These are phyloP conservation scores for Podaxis sp. DNA, from an alignment of 768 basidiomycete genomes.

Conservation along the genomic window DNA sequence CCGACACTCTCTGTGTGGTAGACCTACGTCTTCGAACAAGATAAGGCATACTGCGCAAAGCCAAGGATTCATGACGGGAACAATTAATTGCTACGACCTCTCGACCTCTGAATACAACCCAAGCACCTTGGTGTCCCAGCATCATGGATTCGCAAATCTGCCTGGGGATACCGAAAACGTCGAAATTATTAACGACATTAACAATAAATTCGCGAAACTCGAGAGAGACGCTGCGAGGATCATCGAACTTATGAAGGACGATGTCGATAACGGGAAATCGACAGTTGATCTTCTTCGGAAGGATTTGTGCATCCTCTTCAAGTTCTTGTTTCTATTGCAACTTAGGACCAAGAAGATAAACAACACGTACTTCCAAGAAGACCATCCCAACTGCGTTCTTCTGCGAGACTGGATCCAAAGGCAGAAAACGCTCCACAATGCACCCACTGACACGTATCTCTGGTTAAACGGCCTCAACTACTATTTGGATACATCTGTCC, in stretches of 20 bases:
- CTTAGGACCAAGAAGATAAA: slow-evolving; percentile 26
- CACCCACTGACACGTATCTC: slow-evolving; percentile 23
- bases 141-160: slow-evolving; percentile 26
- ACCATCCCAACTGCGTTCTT: slow-evolving; percentile 22
- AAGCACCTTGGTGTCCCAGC: slow-evolving; percentile 14
- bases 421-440: slow-evolving; percentile 21
- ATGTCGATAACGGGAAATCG: not conserved
- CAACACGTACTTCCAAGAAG: slow-evolving; percentile 27
- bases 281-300: slow-evolving; percentile 25
- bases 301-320: slow-evolving; percentile 29
- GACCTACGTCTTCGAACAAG: not conserved
- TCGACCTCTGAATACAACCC: slow-evolving; percentile 6
- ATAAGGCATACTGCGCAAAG: slow-evolving; percentile 4
- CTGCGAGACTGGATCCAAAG: slow-evolving; percentile 24
- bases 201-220: slow-evolving; percentile 26
- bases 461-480: slow-evolving; percentile 33
- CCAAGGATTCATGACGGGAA: slow-evolving; percentile 14
- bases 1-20: not conserved
- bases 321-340: slow-evolving; percentile 38
- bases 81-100: slow-evolving; percentile 25
- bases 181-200: slow-evolving; percentile 26
- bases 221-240: slow-evolving; percentile 27
- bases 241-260: slow-evolving; percentile 22
- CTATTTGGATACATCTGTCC: slow-evolving; percentile 27
- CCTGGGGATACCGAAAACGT: slow-evolving; percentile 25